These are phyloP conservation scores for Phialophora chinensis DNA, from an alignment of 2,329 filamentous ascomycete species.

Conservation along the genomic window DNA sequence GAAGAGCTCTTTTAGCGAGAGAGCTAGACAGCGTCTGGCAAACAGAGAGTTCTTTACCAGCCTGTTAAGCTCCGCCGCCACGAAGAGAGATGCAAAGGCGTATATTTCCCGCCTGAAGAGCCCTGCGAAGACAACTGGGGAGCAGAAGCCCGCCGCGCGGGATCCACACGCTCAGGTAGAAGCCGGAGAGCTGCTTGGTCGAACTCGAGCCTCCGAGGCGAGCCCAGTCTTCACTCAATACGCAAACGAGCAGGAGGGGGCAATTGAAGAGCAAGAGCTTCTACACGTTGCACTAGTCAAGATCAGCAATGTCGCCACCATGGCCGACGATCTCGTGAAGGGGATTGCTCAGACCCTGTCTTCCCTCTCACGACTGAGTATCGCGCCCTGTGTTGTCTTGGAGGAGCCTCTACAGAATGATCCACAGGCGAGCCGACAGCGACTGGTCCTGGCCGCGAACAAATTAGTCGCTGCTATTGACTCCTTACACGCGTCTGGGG, in stretches of 20 bases:
- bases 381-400: conserved; percentile 81
- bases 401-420: conserved; percentile 56
- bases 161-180: conserved; percentile 45
- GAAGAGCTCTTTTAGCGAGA: conserved; percentile 42
- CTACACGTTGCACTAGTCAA: conserved; percentile 86
- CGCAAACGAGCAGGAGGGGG: conserved; percentile 46
- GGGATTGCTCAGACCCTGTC: conserved; percentile 83
- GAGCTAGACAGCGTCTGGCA: conserved; percentile 52
- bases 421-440: conserved; percentile 51
- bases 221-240: conserved; percentile 66
- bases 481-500: conserved; percentile 68
- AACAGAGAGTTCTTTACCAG: conserved; percentile 83
- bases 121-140: conserved; percentile 38
- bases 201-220: conserved; percentile 62
- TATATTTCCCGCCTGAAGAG: conserved; percentile 85
- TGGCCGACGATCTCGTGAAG: conserved; percentile 70
- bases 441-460: conserved; percentile 68
- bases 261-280: conserved; percentile 51
- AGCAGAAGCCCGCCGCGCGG: conserved; percentile 34
- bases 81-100: conserved; percentile 87
- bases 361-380: conserved; percentile 80
- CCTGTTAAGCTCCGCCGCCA: conserved; percentile 84
- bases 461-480: conserved; percentile 79
- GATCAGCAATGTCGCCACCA: conserved; percentile 72
- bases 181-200: conserved; percentile 65